Percentiles rank a stretch among this genome's conserved stretches.
These are phyloP conservation scores for Botrytis galanthina DNA, from an alignment of 2,329 filamentous ascomycete genomes.

Conservation along the genomic window DNA sequence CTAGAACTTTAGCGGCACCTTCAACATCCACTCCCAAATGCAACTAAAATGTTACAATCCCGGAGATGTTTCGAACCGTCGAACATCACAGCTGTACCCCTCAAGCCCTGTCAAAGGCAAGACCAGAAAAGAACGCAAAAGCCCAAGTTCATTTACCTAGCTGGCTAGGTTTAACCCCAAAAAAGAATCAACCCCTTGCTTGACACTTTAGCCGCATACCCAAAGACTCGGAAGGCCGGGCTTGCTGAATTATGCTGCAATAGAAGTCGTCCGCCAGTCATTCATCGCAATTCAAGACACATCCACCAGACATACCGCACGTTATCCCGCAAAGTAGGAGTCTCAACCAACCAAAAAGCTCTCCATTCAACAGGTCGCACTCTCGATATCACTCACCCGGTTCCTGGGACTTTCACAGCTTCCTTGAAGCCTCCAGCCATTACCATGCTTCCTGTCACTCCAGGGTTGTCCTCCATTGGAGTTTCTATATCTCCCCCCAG, in stretches of 20 bases:
- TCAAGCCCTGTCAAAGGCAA: conserved; percentile 1
- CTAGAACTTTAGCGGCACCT: conserved; percentile 13
- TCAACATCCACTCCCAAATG: background rate
- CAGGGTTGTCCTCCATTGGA: conserved; percentile 16
- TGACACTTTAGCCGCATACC: background rate
- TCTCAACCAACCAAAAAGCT: conserved; percentile 14
- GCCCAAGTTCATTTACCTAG: background rate
- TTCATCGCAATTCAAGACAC: conserved; percentile 15
- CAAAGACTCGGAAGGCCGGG: background rate
- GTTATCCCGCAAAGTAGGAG: background rate
- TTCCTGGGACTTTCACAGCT: conserved; percentile 19
- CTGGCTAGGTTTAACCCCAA: background rate
- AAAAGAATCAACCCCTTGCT: background rate
- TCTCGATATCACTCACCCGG: conserved; percentile 20
- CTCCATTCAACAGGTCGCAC: conserved; percentile 3
- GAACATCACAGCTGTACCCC: conserved; percentile 2
- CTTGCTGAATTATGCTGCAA: background rate
- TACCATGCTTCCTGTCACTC: conserved; percentile 10
- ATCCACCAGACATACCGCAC: background rate
- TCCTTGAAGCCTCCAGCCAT: conserved; percentile 3
- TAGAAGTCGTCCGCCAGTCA: background rate
- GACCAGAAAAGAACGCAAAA: background rate
- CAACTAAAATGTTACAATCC: conserved; percentile 3
- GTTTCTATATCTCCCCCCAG: conserved; percentile 19
- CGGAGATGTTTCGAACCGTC: background rate